Conservation (phyloP, 768 basidiomycete species). For the Boletus reticulatus region DNA sequence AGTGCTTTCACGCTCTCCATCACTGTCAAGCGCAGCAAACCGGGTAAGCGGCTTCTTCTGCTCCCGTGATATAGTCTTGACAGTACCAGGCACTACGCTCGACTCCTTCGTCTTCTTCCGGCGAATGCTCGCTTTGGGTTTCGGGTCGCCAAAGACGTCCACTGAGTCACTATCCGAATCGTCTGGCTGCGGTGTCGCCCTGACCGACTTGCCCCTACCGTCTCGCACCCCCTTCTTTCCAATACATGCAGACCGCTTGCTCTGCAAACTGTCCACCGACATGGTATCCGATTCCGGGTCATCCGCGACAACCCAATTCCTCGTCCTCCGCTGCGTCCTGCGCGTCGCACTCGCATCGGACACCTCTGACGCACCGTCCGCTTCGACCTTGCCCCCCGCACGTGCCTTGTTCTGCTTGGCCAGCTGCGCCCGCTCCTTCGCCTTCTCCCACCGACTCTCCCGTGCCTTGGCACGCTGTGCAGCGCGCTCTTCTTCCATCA, state of each 20-base stretch:
- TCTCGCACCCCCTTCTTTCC: neutral
- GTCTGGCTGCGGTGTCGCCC: neutral
- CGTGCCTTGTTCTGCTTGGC: conserved; percentile 3
- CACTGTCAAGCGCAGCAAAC: conserved; percentile 1
- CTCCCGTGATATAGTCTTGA: neutral
- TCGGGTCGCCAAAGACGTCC: neutral
- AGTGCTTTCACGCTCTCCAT: conserved; percentile 19
- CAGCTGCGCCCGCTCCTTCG: conserved; percentile 21
- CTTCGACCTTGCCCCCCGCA: neutral
- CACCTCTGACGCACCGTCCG: neutral
- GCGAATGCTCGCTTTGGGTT: neutral
- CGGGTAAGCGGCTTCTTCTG: neutral
- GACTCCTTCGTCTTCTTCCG: neutral
- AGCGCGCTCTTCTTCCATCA: conserved; percentile 21
- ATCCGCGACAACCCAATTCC: neutral
- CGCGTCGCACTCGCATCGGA: conserved; percentile 9
- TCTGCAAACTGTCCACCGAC: conserved; percentile 25
- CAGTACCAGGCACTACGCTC: neutral
- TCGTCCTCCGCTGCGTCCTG: neutral
- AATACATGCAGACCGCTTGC: conserved; percentile 6
- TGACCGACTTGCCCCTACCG: neutral
- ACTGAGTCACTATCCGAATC: conserved; percentile 5
- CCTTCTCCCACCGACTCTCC: conserved; percentile 19
- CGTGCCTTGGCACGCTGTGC: conserved; percentile 22
- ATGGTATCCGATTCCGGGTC: conserved; percentile 29